Evolutionary conservation across 371 early-diverging fungal genomes (phyloP), one percentile per base, ranked within the genome.

Genomic region (Mycotypha africana): DNA sequence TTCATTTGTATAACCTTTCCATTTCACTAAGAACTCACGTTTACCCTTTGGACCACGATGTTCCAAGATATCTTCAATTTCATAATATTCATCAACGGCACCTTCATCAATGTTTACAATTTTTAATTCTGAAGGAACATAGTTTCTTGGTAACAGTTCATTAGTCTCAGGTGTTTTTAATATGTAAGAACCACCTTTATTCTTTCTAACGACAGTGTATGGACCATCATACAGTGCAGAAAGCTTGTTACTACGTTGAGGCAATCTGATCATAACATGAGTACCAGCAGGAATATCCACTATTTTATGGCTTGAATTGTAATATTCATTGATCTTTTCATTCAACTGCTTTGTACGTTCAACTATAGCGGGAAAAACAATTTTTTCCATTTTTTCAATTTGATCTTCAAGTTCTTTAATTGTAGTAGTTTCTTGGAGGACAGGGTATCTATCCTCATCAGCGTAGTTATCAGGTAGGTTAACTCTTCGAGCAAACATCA

Each of bases 401-500:
- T 37, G 23, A 15, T 39, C 15, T 34, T 40, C 35, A 16, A 51
- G 22, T 9, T 52, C 31, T 14, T 41, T 21, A 2, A 28, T 2
- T 9, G 39, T 46, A 34, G 28, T 51, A 5, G 10, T 17, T 12
- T 44, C 26, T 31, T 40, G 32, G 20, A 36, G 44, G 16, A 38
- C 11, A 3, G 19, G 17, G 17, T 19, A 31, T 15, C 32, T 45
- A 8, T n/a, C 4, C 12, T 23, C n/a, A 20, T 56, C 17, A 2
- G 7, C 24, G 24, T 49, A 49, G 2, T 52, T 45, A 15, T 47
- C 22, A 9, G 48, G 34, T 19, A 6, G 1, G 32, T 53, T 53
- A 0, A 46, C 15, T 35, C 17, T 30, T 8, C 58, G 22, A 1
- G 55, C 57, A 48, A 45, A 58, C 52, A 63, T 59, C 0, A 51